These are phyloP conservation scores for Paecilomyces formosus DNA, from an alignment of 2,329 filamentous ascomycete species.

Conservation along the genomic window DNA sequence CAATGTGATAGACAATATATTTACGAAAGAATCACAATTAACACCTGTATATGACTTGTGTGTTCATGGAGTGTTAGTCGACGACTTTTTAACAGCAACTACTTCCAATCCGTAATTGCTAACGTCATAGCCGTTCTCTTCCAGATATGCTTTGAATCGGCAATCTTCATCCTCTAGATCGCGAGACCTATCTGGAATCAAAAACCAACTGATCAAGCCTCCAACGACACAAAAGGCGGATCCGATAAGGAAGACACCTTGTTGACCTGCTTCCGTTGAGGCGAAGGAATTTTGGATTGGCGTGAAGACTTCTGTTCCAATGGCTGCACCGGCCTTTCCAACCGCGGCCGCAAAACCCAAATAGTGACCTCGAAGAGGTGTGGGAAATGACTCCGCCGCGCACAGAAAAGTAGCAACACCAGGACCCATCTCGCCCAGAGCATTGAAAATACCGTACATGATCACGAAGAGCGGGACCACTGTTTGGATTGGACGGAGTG, in stretches of 20 bases:
- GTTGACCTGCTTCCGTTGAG: conserved; percentile 38
- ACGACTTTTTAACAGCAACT: neutral
- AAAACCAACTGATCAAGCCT: conserved; percentile 36
- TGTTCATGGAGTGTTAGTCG: neutral
- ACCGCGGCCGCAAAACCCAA: conserved; percentile 42
- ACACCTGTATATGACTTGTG: too few relatives aligned
- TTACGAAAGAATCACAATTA: neutral
- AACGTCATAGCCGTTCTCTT: conserved; percentile 34
- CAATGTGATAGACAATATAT: neutral
- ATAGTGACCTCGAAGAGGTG: conserved; percentile 43
- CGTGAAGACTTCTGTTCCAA: conserved; percentile 46
- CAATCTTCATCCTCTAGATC: conserved; percentile 40
- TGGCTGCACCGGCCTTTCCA: conserved; percentile 44
- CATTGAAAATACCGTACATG: conserved; percentile 45
- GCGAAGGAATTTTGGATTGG: conserved; percentile 42
- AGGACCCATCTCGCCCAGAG: conserved; percentile 45
- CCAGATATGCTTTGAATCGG: conserved; percentile 38
- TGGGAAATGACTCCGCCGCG: conserved; percentile 44
- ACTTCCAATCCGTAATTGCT: neutral
- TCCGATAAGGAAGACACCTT: conserved; percentile 46
- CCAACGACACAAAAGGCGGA: conserved; percentile 43
- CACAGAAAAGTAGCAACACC: conserved; percentile 34
- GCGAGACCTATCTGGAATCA: conserved; percentile 39
- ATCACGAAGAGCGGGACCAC: conserved; percentile 46
- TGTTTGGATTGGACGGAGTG: conserved; percentile 36